phyloP scores from a whole-genome alignment of 2,329 filamentous ascomycete genomes.

The Paraconiothyrium sp. region DNA sequence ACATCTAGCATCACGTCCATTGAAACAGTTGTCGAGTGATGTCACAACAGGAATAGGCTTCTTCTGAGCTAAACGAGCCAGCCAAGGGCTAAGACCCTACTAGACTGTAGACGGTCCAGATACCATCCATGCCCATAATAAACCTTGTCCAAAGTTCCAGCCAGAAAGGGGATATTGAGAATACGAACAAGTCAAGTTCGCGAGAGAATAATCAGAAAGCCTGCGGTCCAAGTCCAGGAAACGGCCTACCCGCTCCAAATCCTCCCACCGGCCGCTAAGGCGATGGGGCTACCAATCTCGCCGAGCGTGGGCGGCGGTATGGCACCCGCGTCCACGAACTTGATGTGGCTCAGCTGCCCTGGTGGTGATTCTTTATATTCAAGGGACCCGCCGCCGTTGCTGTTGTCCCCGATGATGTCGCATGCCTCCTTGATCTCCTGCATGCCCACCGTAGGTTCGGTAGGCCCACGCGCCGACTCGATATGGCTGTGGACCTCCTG shows the following conservation, averaged over 20 bases:
- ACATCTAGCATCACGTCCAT: no score
- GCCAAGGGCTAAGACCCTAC: slow-evolving; percentile 9
- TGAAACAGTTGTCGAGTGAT: no score
- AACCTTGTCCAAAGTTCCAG: slow-evolving; percentile 20
- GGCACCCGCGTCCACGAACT: slow-evolving; percentile 50
- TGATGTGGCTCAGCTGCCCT: slow-evolving; percentile 52
- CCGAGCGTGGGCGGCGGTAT: slow-evolving; percentile 48
- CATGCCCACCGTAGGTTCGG: slow-evolving; percentile 64
- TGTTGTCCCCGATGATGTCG: slow-evolving; percentile 88
- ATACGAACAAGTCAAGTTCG: slow-evolving; percentile 2
- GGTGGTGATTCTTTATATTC: slow-evolving; percentile 67
- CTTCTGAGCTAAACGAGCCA: slow-evolving; percentile 15
- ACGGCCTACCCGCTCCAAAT: slow-evolving; percentile 39
- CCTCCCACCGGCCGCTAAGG: slow-evolving; percentile 46
- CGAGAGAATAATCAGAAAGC: slow-evolving; percentile 33
- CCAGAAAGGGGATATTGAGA: slow-evolving; percentile 25
- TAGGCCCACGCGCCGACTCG: slow-evolving; percentile 68
- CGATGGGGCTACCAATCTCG: slow-evolving; percentile 60
- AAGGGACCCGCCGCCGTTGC: slow-evolving; percentile 86
- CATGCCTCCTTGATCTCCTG: slow-evolving; percentile 83
- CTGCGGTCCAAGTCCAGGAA: slow-evolving; percentile 44
- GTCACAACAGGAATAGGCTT: slow-evolving; percentile 17
- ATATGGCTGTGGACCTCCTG: slow-evolving; percentile 71
- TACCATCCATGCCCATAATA: slow-evolving; percentile 13
- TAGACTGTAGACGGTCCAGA: slow-evolving; percentile 18